Evolutionary conservation across 176 grass and related monocot genomes (phyloP).

Genomic region (Oryza australiensis): DNA sequence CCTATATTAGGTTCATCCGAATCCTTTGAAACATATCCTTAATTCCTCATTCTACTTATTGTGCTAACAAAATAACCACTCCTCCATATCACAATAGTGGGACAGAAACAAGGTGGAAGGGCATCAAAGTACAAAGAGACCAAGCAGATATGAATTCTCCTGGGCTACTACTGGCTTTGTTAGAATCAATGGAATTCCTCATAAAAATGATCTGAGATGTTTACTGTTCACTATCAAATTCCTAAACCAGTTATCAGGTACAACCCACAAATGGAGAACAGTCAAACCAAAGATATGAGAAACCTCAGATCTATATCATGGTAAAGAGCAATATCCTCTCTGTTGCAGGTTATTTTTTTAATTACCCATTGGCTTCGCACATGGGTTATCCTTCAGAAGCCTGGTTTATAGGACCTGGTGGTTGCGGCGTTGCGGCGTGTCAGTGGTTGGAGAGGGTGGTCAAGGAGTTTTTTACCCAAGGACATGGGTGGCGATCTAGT

Average conservation of each 20-base stretch:
- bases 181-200: not conserved
- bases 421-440: no score
- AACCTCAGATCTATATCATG: not conserved
- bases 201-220: not conserved
- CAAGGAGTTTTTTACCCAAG: no score
- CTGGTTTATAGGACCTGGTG: no score
- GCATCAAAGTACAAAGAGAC: slow-evolving; percentile 1
- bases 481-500: no score
- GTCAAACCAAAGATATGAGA: not conserved
- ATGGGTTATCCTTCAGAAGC: no score
- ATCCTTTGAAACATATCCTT: not conserved
- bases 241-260: not conserved
- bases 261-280: not conserved
- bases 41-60: not conserved
- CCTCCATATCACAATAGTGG: not conserved
- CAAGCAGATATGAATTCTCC: not conserved
- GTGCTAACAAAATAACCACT: not conserved
- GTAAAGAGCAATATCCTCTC: not conserved
- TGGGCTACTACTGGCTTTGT: not conserved
- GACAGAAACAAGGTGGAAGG: not conserved
- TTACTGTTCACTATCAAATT: not conserved
- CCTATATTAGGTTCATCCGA: not conserved
- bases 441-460: no score
- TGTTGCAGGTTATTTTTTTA: no score
- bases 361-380: no score